Base-by-base conservation (phyloP, 441 rosid genomes). In the Dalechampia spathulata region DNA sequence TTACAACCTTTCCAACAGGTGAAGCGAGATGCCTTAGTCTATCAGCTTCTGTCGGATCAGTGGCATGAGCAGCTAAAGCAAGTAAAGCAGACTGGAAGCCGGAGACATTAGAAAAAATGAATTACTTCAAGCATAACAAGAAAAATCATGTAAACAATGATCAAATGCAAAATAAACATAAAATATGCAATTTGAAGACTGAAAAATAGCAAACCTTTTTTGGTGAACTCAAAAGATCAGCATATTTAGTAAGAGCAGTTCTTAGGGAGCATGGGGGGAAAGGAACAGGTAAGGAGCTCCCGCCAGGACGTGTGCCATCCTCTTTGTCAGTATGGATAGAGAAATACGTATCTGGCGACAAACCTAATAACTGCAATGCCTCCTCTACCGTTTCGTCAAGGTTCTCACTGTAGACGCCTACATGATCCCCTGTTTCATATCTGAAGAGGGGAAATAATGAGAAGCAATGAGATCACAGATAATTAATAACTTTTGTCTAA, bases 351-450 rank as follows among this genome's bases (percentile, higher is more conserved):
- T 87, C 93, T 5, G 97, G 95, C 30, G 99, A 86, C 37, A 85
- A 55, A 51, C 86, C 89, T 62, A 93, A 71, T 34, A 93, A 71
- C 26, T 39, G 72, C 74, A 90, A 61, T 26, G 89, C 97, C 73
- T 87, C 97, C 60, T 87, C 99, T 21, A 90, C 99, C 22, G 79
- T 73, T 73, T 93, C 99, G 30, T 58, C 71, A 58, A 78, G 64
- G 32, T 93, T 93, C 67, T 90, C 95, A 67, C 89, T 74, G 64
- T 75, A 78, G 28, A 93, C 99, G 63, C 96, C 99, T 67, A 87
- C 95, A 71, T 93, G 99, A 76, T 93, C 99, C 55, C 99, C 99
- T 14, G 96, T 83, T 74, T 90, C 99, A 66, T 93, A 93, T 63
- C 99, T 93, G 86, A 64, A 47, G 40, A 68, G 66, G 55, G 48